phyloP scores from a whole-genome alignment of 257 asterid genomes.

The Fraxinus excelsior region DNA sequence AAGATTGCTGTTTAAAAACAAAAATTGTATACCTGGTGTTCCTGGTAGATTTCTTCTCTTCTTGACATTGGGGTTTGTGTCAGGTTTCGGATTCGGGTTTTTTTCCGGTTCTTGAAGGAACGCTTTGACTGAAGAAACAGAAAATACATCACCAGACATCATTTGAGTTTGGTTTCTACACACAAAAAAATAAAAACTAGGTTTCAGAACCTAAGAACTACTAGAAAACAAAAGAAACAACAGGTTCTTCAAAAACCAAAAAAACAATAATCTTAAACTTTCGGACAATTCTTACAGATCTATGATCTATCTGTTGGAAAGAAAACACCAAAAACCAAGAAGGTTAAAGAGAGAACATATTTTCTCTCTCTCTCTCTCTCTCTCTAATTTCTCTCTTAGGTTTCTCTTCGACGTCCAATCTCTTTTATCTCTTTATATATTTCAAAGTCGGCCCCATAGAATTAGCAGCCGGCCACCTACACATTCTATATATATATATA shows the following conservation, averaged over 20 bases:
- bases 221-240: conserved; percentile 45
- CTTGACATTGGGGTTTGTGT: conserved; percentile 49
- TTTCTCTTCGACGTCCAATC: conserved; percentile 36
- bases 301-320: conserved; percentile 47
- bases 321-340: conserved; percentile 55
- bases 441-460: conserved; percentile 82
- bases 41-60: conserved; percentile 88
- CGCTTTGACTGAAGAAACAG: conserved; percentile 53
- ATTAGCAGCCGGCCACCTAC: conserved; percentile 44
- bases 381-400: conserved; percentile 23
- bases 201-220: conserved; percentile 30
- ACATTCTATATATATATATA: conserved; percentile 9
- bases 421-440: conserved; percentile 51
- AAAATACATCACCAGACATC: conserved; percentile 83
- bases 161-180: conserved; percentile 33
- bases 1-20: not conserved
- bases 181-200: conserved; percentile 11
- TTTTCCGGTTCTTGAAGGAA: conserved; percentile 39
- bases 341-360: conserved; percentile 56
- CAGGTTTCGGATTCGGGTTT: conserved; percentile 63
- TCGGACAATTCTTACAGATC: conserved; percentile 30
- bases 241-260: conserved; percentile 32
- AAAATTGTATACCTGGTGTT: conserved; percentile 60
- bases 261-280: conserved; percentile 36
- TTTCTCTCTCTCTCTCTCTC: conserved; percentile 42